Conservation (phyloP, 2,329 filamentous ascomycete genomes). For the Talaromyces verruculosus region DNA sequence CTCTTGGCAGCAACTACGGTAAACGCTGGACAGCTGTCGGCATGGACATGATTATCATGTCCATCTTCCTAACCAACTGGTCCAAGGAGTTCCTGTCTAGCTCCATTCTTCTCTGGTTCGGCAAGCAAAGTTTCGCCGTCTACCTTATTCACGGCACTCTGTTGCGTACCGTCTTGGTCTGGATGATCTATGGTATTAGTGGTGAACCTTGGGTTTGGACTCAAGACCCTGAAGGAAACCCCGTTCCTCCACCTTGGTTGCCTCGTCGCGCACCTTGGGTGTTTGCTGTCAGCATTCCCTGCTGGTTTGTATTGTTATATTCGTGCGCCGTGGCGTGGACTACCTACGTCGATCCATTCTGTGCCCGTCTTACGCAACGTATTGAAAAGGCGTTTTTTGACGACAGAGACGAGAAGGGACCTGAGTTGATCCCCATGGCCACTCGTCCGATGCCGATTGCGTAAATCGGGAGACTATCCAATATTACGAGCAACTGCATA, state of each 20-base stretch:
- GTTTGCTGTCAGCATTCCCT: slow-evolving; percentile 47
- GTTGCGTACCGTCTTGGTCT: slow-evolving; percentile 52
- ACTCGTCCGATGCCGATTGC: slow-evolving; percentile 21
- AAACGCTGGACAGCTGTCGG: slow-evolving; percentile 52
- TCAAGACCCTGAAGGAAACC: slow-evolving; percentile 43
- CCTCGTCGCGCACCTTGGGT: slow-evolving; percentile 41
- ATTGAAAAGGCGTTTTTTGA: slow-evolving; percentile 52
- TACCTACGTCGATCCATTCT: slow-evolving; percentile 53
- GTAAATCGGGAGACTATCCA: background rate
- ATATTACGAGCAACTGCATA: background rate
- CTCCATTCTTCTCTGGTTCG: slow-evolving; percentile 54
- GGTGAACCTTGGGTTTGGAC: slow-evolving; percentile 47
- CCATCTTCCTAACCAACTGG: slow-evolving; percentile 52
- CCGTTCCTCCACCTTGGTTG: slow-evolving; percentile 45
- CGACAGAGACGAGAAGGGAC: slow-evolving; percentile 38
- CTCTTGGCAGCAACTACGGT: slow-evolving; percentile 44
- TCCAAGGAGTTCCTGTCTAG: slow-evolving; percentile 53
- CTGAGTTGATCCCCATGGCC: slow-evolving; percentile 30
- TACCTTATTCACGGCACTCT: slow-evolving; percentile 57
- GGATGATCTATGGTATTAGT: slow-evolving; percentile 55
- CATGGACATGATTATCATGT: slow-evolving; percentile 51
- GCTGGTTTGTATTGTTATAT: slow-evolving; percentile 52
- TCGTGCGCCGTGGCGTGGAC: slow-evolving; percentile 53
- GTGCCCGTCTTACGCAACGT: slow-evolving; percentile 50
- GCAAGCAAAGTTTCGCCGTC: slow-evolving; percentile 57